Base-by-base conservation (phyloP, 108 stramenopile species). In the Cyclotella cryptica region DNA sequence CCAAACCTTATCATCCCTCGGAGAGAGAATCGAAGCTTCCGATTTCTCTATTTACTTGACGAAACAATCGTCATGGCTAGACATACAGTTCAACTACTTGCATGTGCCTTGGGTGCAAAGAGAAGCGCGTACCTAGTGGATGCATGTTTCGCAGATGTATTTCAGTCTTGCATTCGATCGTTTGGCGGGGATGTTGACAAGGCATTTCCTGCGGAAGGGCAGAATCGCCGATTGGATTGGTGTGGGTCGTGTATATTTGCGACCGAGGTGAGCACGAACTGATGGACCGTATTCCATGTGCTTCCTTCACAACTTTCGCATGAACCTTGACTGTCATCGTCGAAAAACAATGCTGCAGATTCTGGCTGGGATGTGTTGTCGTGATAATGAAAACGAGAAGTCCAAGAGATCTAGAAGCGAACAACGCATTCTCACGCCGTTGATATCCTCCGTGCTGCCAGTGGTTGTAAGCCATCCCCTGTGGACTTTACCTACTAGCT, bases 131-230 rank as follows among this genome's bases (percentile, higher is more conserved):
- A 69, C 30, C 30, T 75, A 15, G 62, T 83, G 54, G 78, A 83
- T 79, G 57, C 51, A 41, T 83, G 82, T 24, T 53, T 79, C 57
- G 64, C 82, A 24, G 82, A 74, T n/a, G 51, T 83, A 18, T 79
- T 79, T 49, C 72, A 79, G 39, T 79, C 73, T 58, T 74, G 72
- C 35, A 65, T 72, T 30, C 72, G 58, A 24, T 49, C 35, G 39
- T 44, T 28, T 44, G 40, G 28, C 24, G 19, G 74, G 6, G 26
- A 49, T 9, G 47, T 45, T 18, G 24, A 47, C 42, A 4, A 28
- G 39, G 29, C 40, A 15, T 41, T 27, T 15, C 11, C 27, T 45
- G 19, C 24, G 29, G 77, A 44, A 29, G 53, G 52, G 17, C 18
- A 46, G 1, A 59, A 40, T 53, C 64, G 40, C 22, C 52, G 46